Evolutionary conservation across 495 filamentous ascomycete species (phyloP).

Genomic region (Geopyxis carbonaria): DNA sequence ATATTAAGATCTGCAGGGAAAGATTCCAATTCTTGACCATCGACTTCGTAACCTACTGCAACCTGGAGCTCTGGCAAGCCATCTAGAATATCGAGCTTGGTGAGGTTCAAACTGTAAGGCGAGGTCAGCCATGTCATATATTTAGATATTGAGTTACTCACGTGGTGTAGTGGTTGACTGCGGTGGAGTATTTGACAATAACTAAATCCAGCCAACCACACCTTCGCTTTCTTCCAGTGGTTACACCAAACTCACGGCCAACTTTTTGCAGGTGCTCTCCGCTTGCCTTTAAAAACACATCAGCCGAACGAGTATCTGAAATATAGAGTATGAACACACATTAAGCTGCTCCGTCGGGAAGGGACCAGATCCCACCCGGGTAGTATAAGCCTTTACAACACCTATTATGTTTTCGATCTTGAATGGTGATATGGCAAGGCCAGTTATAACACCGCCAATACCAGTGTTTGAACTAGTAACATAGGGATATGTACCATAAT

Average conservation of each 20-base stretch:
- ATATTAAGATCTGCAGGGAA: constrained; percentile 57
- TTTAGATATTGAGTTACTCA: constrained; percentile 13
- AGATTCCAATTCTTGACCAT: constrained; percentile 35
- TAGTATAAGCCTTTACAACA: constrained; percentile 73
- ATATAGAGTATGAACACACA: constrained; percentile 15
- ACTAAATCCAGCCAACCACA: constrained; percentile 87
- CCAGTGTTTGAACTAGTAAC: constrained; percentile 67
- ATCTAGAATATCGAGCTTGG: constrained; percentile 79
- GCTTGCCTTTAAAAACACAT: not conserved
- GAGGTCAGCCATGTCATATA: too few relatives aligned
- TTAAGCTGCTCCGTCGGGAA: constrained; percentile 73
- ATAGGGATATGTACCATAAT: constrained; percentile 68
- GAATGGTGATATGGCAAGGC: constrained; percentile 40
- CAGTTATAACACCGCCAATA: constrained; percentile 60
- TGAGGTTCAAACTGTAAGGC: constrained; percentile 50
- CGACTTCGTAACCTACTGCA: constrained; percentile 50
- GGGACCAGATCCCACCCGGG: constrained; percentile 59
- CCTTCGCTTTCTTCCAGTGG: constrained; percentile 64
- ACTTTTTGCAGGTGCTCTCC: constrained; percentile 48
- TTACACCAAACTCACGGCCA: constrained; percentile 60
- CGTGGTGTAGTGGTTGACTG: constrained; percentile 54
- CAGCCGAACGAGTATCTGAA: not conserved
- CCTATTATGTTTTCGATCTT: constrained; percentile 52
- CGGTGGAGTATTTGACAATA: constrained; percentile 57
- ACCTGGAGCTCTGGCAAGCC: constrained; percentile 67